Evolutionary conservation across 148 eudicot species (phyloP), one percentile per base, ranked within the genome.

Genomic region (Camellia japonica): DNA sequence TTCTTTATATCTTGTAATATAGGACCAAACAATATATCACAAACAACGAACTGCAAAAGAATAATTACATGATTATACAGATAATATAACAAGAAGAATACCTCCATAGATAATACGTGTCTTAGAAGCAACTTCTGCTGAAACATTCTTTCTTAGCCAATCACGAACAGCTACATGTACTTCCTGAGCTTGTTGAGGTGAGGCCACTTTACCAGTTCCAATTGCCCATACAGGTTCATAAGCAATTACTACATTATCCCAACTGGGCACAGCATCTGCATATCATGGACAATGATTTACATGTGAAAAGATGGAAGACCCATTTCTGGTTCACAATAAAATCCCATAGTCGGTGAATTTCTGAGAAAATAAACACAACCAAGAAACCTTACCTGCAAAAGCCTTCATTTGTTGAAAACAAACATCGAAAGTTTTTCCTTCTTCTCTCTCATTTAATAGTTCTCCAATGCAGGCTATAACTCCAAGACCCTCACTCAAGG

Each of bases 151-250:
- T 77, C 88, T 92, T 12, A 96, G 94, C 98, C 99, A 96, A 88
- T 90, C 99, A 71, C 98, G 92, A 84, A 96, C 93, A 86, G 94
- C 97, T 65, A 83, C 85, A 72, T 93, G 98, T 78, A 94, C 98
- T 87, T 97, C 98, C 87, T 94, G 99, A 82, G 99, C 99, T 84
- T 97, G 98, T 81, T 90, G 85, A 3, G 99, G 99, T 68, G 94
- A 14, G 46, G 98, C 98, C 78, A 97, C 98, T 88, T 97, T 97
- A 80, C 98, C 99, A 67, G 98, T 97, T 83, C 99, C 99, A 86
- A 97, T 97, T 77, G 99, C 99, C 99, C 99, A 96, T 46, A 93
- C 99, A 68, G 99, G 98, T 80, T 96, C 99, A 83, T 96, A 96
- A 46, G 99, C 99, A 83, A 93, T 74, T 51, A 96, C 99, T 78